Percentiles rank a stretch among this genome's conserved stretches.
Conservation (phyloP, 2,329 filamentous ascomycete species). For the Calonectria multiphialidica region DNA sequence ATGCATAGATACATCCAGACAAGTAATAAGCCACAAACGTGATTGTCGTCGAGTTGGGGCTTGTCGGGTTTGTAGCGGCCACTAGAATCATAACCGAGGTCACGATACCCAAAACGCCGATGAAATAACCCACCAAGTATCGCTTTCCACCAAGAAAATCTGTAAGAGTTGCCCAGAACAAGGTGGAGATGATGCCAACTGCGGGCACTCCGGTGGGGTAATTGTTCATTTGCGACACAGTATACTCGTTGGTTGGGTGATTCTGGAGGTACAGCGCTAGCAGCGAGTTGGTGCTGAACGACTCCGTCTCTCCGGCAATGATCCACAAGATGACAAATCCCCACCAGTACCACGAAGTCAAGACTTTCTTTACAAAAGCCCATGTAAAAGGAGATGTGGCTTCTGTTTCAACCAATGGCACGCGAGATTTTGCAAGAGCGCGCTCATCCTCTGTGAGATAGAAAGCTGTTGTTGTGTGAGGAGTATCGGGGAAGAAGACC, state of each 20-base stretch:
- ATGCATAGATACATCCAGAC: slow-evolving; percentile 77
- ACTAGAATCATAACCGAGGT: slow-evolving; percentile 73
- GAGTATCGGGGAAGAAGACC: slow-evolving; percentile 55
- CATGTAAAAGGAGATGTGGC: slow-evolving; percentile 59
- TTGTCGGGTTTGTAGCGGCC: slow-evolving; percentile 56
- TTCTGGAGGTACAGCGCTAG: slow-evolving; percentile 63
- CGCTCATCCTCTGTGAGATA: slow-evolving; percentile 60
- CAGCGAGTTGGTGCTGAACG: slow-evolving; percentile 74
- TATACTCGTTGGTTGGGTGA: slow-evolving; percentile 57
- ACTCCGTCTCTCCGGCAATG: slow-evolving; percentile 79
- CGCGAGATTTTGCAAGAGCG: slow-evolving; percentile 55
- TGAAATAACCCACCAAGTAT: slow-evolving; percentile 76
- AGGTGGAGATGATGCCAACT: slow-evolving; percentile 68
- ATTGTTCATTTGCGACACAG: slow-evolving; percentile 64
- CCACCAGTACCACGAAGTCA: slow-evolving; percentile 74
- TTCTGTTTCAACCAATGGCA: slow-evolving; percentile 52
- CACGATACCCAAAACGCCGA: slow-evolving; percentile 71
- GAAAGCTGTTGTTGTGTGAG: slow-evolving; percentile 58
- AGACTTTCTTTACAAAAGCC: slow-evolving; percentile 63
- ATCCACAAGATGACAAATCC: slow-evolving; percentile 77
- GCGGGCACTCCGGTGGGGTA: slow-evolving; percentile 69
- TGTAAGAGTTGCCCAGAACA: slow-evolving; percentile 78
- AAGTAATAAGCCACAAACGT: slow-evolving; percentile 78
- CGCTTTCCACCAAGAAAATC: slow-evolving; percentile 73
- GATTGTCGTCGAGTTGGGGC: slow-evolving; percentile 57